Evolutionary conservation across 2,329 filamentous ascomycete species (phyloP).

Genomic region (Alternaria sp.): DNA sequence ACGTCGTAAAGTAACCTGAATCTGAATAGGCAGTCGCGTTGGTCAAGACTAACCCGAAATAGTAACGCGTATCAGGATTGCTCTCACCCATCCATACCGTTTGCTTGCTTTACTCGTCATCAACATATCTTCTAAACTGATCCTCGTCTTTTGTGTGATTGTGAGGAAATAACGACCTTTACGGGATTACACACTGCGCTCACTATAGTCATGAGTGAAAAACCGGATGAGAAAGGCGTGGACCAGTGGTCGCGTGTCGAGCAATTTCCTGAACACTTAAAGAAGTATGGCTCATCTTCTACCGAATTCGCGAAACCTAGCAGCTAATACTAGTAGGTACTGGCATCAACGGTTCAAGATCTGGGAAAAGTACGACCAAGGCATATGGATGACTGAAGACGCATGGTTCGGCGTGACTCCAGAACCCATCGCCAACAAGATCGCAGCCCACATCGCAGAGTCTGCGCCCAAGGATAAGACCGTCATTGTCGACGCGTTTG

Average conservation of each 20-base stretch:
- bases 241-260: slow-evolving; percentile 74
- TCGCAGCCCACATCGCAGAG: slow-evolving; percentile 74
- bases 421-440: slow-evolving; percentile 75
- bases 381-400: slow-evolving; percentile 88
- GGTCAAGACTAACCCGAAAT: slow-evolving; percentile 12
- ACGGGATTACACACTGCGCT: neutral
- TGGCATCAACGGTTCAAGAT: slow-evolving; percentile 89
- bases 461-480: slow-evolving; percentile 64
- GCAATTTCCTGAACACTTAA: slow-evolving; percentile 82
- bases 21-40: slow-evolving; percentile 15
- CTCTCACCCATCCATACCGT: slow-evolving; percentile 4
- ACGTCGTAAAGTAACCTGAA: neutral
- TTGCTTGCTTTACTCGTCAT: slow-evolving; percentile 2
- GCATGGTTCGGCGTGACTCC: slow-evolving; percentile 98
- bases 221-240: slow-evolving; percentile 50
- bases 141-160: neutral
- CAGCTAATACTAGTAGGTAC: slow-evolving; percentile 68
- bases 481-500: slow-evolving; percentile 86
- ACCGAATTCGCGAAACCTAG: neutral
- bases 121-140: neutral
- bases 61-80: slow-evolving; percentile 11
- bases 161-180: neutral
- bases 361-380: slow-evolving; percentile 86
- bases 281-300: slow-evolving; percentile 69
- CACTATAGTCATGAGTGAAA: slow-evolving; percentile 24